Conservation (phyloP, 371 early-diverging fungal genomes). For the Mortierella sp. region DNA sequence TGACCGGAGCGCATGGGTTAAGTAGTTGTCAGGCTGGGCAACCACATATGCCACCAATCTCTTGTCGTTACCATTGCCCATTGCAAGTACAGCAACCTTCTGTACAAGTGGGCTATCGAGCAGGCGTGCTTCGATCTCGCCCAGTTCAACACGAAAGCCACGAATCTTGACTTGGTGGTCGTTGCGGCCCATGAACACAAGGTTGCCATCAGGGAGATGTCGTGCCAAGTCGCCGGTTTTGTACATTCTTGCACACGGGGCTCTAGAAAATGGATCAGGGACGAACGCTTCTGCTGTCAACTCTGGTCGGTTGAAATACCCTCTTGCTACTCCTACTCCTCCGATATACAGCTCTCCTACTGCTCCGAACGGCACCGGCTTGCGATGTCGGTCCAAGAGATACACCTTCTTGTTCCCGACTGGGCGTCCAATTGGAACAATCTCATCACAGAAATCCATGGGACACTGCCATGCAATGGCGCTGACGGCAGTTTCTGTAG, state of each 20-base stretch:
- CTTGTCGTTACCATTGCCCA: background rate
- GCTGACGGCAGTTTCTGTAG: conserved; percentile 27
- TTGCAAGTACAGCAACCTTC: background rate
- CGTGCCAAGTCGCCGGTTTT: conserved; percentile 55
- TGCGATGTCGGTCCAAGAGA: conserved; percentile 2
- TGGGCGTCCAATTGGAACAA: conserved; percentile 11
- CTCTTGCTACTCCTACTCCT: conserved; percentile 24
- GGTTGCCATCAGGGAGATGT: conserved; percentile 43
- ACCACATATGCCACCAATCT: background rate
- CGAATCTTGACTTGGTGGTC: conserved; percentile 57
- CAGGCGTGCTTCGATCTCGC: conserved; percentile 38
- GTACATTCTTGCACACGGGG: conserved; percentile 33
- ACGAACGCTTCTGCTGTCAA: conserved; percentile 16
- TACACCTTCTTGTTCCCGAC: conserved; percentile 2
- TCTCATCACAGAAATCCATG: background rate
- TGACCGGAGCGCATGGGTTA: background rate
- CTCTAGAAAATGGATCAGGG: conserved; percentile 2
- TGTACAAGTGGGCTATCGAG: background rate
- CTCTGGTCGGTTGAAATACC: conserved; percentile 42
- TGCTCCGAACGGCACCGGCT: conserved; percentile 27
- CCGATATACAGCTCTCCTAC: conserved; percentile 30
- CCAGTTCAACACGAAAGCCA: conserved; percentile 58
- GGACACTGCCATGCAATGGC: background rate
- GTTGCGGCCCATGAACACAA: conserved; percentile 35
- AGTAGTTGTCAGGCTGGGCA: background rate